Evolutionary conservation across 306 rosid species (phyloP), one percentile per base, ranked within the genome.

Genomic region (Trifolium dubium): DNA sequence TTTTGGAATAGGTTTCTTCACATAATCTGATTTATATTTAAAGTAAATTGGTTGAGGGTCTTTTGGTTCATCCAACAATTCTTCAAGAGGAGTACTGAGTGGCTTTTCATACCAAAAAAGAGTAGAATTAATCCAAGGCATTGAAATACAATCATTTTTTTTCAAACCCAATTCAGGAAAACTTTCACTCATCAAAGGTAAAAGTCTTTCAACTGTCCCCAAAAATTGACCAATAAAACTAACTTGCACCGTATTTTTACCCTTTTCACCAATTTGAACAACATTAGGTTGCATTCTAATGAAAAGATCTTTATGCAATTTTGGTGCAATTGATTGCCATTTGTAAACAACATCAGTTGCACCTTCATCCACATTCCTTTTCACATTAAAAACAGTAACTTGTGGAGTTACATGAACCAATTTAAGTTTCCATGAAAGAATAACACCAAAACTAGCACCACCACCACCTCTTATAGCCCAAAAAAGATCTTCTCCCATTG

Each of bases 251-350:
- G 68, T 51, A 30, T 56, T 81, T 15, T 46, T 54, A 41, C 56
- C 63, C 3, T 10, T 2, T 8, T 47, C 2, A 65, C 7, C 53
- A 6, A 8, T 44, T 4, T 10, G 10, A 28, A 13, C 28, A 13
- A 66, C 40, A 1, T 3, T 8, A 34, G 41, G 67, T 14, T 43
- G 43, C 2, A 5, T 71, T 39, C 87, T 83, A 9, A 76, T 37
- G 84, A 81, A 81, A 6, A 84, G 69, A 53, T 86, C 81, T n/a
- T 59, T 51, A 10, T 59, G 4, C 2, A 85, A 31, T 1, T 77
- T 67, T 10, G 81, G 18, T n/a, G 88, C 92, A 53, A 85, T 81
- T 5, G 28, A 51, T 62, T 87, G 89, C 96, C 92, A 89, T 60
- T 49, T 77, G 44, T 61, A 79, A 7, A 82, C 80, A 44, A 85